Conservation (phyloP, 495 filamentous ascomycete genomes). For the Zalerion maritima region DNA sequence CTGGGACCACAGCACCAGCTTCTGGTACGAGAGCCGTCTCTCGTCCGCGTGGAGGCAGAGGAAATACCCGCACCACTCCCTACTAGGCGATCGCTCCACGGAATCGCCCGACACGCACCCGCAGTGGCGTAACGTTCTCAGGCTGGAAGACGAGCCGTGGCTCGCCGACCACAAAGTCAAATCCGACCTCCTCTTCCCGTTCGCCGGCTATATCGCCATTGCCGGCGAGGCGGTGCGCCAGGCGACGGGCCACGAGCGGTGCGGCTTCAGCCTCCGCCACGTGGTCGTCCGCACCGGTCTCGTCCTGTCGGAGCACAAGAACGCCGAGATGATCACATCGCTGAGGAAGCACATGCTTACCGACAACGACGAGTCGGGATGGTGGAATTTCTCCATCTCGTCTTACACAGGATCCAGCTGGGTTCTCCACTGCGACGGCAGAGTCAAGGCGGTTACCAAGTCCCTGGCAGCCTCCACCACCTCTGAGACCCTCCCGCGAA, state of each 20-base stretch:
- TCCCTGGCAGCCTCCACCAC: constrained; percentile 1
- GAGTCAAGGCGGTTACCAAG: constrained; percentile 11
- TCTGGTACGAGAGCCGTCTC: constrained; percentile 36
- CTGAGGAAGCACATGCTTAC: constrained; percentile 20
- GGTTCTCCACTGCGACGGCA: constrained; percentile 28
- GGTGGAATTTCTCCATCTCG: constrained; percentile 31
- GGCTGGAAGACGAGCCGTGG: constrained; percentile 30
- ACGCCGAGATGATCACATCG: constrained; percentile 26
- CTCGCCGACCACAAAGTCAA: constrained; percentile 30
- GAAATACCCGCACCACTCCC: constrained; percentile 26
- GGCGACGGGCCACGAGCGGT: constrained; percentile 12
- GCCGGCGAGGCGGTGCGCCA: constrained; percentile 29
- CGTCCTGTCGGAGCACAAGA: constrained; percentile 24
- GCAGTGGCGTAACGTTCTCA: constrained; percentile 35
- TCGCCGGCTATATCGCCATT: constrained; percentile 32
- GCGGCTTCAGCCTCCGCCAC: constrained; percentile 30
- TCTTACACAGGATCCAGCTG: constrained; percentile 21
- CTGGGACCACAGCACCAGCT: constrained; percentile 28
- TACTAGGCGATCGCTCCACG: constrained; percentile 28
- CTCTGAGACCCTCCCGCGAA: constrained; percentile 4
- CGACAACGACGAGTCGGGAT: constrained; percentile 20
- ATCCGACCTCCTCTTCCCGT: constrained; percentile 29
- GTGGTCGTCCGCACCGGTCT: constrained; percentile 29
- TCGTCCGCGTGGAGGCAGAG: constrained; percentile 31
- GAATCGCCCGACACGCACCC: constrained; percentile 29